Base-by-base conservation (phyloP, 352 stramenopile species). In the Globisporangium yorkense region DNA sequence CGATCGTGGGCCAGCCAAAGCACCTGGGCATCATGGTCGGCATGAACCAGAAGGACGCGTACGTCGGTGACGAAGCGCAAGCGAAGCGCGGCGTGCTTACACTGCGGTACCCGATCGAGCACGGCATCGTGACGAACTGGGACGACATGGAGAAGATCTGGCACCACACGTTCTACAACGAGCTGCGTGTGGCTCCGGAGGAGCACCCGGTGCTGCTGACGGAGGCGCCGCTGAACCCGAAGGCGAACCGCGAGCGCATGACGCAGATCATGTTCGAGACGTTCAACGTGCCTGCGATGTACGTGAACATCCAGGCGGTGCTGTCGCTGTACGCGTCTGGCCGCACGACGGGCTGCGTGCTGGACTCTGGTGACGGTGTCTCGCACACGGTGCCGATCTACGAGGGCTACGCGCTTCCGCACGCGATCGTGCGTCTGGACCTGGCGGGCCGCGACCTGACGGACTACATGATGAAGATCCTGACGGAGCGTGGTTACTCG, bases 111-210 rank as follows among this genome's bases (percentile, higher is more conserved):
- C 96, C 97, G 15, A 99, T 99, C 56, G 96, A 99, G 75, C 96
- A 99, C 79, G 97, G 97, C 59, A 99, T 99, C 63, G 96, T 99
- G 35, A 99, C 94, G 61, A 99, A 99, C 83, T 99, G 97, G 97
- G 96, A 99, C 75, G 96, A 99, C 76, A 99, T 99, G 97, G 96
- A 99, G 76, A 99, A 99, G 88, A 99, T 99, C 63, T 99, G 97
- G 97, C 87, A 99, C 75, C 96, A 99, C 89, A 99, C 96, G 62
- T 99, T 99, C 80, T 99, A 99, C 91, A 99, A 99, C 77, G 92
- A 98, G 72, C 74, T 98, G 54, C 85, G 89, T 54, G 88, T 97
- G 8, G 89, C 88, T 29, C 96, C 96, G 3, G 97, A 99, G 66
- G 96, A 98, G 65, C 96, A 99, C 74, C 96, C 96, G 15, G 96